Base-by-base conservation (phyloP, 169 alveolate genomes). In the Cryptosporidium ryanae region DNA sequence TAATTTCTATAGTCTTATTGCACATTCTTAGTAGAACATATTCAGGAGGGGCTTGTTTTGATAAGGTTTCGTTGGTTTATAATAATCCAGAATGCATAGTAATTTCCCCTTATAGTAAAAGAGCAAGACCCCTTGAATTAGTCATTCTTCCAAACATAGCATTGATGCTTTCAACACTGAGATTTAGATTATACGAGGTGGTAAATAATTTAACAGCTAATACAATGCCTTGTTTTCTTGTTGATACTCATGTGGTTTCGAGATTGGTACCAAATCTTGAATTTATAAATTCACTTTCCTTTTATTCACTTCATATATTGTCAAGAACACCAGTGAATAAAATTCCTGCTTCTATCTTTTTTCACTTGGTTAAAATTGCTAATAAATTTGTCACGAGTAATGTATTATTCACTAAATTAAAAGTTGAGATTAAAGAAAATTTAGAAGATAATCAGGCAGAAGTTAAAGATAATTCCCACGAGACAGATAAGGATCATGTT, bases 1-100 rank as follows among this genome's bases (percentile, higher is more conserved):
- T 76, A 2, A 76, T 76, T 59, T 57, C 87, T 46, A 76, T 65
- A 8, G 46, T 76, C n/a, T 46, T 76, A 2, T 61, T 76, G 27
- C 87, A 76, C 46, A 59, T 76, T 15, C 21, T 76, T 12, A 76
- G 87, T 8, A 32, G 87, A 59, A 76, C 87, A 38, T 76, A 55
- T 17, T 76, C 87, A 8, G 87, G 87, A 15, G 87, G 87, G 23
- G 64, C 71, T 7, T 76, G 87, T n/a, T 59, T 59, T 61, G 87
- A 76, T 10, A 76, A 76, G 13, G 87, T 76, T 34, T 76, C 87
- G 13, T 61, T 61, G 17, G 34, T 76, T 32, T 76, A 76, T n/a
- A 61, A 59, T 32, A 76, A 76, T 13, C 68, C 87, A 10, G 87
- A 61, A 15, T 76, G 64, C 34, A 76, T 76, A 25, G 71, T 76